phyloP scores from a whole-genome alignment of 345 rosid genomes.

The Citrus sp. region DNA sequence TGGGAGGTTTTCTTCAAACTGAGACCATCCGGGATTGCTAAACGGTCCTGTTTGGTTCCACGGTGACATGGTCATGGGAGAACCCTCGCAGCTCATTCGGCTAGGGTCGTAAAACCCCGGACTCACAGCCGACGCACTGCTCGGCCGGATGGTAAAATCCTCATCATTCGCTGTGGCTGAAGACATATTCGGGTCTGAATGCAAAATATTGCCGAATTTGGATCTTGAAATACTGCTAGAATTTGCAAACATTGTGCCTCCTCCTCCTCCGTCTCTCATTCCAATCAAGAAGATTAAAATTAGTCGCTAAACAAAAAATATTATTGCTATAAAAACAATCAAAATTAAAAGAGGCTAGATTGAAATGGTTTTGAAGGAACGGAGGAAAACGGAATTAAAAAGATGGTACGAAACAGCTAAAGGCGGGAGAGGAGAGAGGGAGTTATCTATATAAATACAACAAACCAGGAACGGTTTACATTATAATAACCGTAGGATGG shows the following conservation, averaged over 20 bases:
- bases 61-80: conserved; percentile 94
- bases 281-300: background rate
- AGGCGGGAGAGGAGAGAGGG: conserved; percentile 22
- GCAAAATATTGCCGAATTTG: conserved; percentile 23
- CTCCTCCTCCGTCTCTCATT: conserved; percentile 25
- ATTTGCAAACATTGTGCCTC: conserved; percentile 22
- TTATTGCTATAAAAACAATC: background rate
- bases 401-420: conserved; percentile 4
- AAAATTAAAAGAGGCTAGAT: background rate
- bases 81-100: conserved; percentile 81
- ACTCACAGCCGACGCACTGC: conserved; percentile 66
- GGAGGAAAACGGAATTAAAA: background rate
- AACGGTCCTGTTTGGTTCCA: conserved; percentile 79
- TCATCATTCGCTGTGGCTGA: conserved; percentile 34
- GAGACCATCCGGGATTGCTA: conserved; percentile 43
- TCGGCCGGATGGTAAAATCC: conserved; percentile 48
- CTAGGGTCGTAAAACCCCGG: conserved; percentile 41
- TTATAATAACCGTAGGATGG: background rate
- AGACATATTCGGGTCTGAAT: conserved; percentile 51
- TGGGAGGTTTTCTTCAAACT: conserved; percentile 41
- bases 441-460: conserved; percentile 17
- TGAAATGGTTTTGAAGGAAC: conserved; percentile 6
- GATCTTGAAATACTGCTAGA: conserved; percentile 26
- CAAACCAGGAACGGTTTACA: conserved; percentile 5
- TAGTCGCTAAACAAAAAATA: background rate